Conservation (phyloP, 371 early-diverging fungal genomes). For the Blakeslea trispora region DNA sequence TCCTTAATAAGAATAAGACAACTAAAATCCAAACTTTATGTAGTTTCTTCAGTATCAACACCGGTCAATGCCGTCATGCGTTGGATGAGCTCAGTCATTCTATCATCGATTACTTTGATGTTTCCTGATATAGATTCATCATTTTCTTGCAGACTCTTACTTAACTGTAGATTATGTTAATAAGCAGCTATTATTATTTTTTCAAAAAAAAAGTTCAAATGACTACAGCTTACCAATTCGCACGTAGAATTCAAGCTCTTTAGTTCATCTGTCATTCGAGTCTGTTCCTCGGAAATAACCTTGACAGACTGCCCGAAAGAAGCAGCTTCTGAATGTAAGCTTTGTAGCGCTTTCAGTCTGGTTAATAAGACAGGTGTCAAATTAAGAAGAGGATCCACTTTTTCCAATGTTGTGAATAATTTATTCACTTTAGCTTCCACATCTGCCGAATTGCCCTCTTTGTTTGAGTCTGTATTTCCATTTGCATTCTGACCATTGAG, state of each 20-base stretch:
- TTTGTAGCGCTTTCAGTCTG: constrained; percentile 78
- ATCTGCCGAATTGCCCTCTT: constrained; percentile 25
- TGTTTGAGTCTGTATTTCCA: constrained; percentile 10
- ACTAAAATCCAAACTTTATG: too few species aligned
- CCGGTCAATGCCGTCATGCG: constrained; percentile 46
- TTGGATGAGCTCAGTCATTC: constrained; percentile 68
- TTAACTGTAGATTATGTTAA: constrained; percentile 59
- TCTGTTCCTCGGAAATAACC: constrained; percentile 74
- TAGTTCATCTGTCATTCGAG: constrained; percentile 68
- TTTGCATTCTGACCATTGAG: constrained; percentile 9
- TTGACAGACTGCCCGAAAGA: constrained; percentile 76
- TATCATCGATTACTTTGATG: constrained; percentile 65
- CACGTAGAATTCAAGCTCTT: constrained; percentile 65
- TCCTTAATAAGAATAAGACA: too few species aligned
- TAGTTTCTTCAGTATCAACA: background rate
- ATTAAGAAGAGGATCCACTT: constrained; percentile 77
- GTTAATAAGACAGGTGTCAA: constrained; percentile 80
- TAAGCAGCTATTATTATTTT: too few species aligned
- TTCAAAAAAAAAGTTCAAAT: background rate
- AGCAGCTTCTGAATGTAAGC: constrained; percentile 82
- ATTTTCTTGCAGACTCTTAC: constrained; percentile 67
- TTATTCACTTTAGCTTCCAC: constrained; percentile 60
- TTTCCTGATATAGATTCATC: constrained; percentile 65
- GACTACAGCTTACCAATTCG: constrained; percentile 34
- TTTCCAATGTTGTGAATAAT: constrained; percentile 71